A percentile compares a stretch with the other conserved stretches of the same genome.
Conservation (phyloP, 805 yeast genomes). For the Candida nemodendra region DNA sequence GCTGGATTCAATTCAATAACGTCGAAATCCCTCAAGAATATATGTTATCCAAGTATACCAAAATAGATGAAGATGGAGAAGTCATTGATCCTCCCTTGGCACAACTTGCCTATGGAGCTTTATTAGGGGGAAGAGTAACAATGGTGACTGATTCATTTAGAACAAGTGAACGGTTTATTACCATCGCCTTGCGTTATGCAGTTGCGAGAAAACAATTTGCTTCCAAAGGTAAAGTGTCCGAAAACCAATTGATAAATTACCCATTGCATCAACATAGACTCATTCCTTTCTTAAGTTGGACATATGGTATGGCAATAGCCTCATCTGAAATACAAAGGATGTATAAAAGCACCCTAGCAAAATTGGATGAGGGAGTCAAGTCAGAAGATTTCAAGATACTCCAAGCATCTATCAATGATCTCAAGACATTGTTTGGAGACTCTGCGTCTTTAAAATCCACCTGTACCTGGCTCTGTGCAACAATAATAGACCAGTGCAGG, state of each 20-base stretch:
- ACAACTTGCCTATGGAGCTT: conserved; percentile 84
- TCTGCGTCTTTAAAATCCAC: conserved; percentile 89
- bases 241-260: conserved; percentile 78
- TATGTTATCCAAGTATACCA: conserved; percentile 78
- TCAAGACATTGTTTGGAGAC: conserved; percentile 77
- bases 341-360: conserved; percentile 48
- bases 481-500: conserved; percentile 82
- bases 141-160: conserved; percentile 88
- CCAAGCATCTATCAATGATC: conserved; percentile 49
- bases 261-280: conserved; percentile 87
- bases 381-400: conserved; percentile 47
- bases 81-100: conserved; percentile 82
- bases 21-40: conserved; percentile 81
- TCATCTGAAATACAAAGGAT: conserved; percentile 58
- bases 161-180: conserved; percentile 72
- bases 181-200: conserved; percentile 86
- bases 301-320: conserved; percentile 73
- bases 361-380: conserved; percentile 53
- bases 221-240: conserved; percentile 43
- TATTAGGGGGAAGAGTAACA: conserved; percentile 82
- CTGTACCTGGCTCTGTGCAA: conserved; percentile 81
- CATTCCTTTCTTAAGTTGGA: conserved; percentile 77
- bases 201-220: conserved; percentile 85
- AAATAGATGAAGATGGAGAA: conserved; percentile 64
- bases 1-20: conserved; percentile 89